Conservation (phyloP, 73 alveolate genomes). For the Paramecium primaurelia region DNA sequence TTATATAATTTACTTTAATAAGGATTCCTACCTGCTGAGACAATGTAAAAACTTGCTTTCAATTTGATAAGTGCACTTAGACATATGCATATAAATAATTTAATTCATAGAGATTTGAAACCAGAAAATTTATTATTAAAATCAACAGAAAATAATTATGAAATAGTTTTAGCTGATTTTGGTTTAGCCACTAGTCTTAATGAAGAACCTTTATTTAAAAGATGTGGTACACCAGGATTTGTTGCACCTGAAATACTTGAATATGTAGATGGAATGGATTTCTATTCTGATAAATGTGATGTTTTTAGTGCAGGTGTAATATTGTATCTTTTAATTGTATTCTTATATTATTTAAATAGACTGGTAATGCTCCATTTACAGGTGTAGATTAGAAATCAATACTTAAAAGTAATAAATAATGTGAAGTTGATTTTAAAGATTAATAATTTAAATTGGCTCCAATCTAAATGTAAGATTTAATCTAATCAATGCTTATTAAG, state of each 20-base stretch:
- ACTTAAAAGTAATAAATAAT: constrained; percentile 15
- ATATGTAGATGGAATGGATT: not conserved
- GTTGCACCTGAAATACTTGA: constrained; percentile 61
- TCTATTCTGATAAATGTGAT: constrained; percentile 42
- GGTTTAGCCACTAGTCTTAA: constrained; percentile 30
- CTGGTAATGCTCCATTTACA: constrained; percentile 52
- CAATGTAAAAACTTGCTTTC: not conserved
- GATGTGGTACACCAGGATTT: constrained; percentile 65
- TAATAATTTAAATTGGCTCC: not conserved
- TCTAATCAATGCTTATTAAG: not conserved
- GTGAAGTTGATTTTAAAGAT: constrained; percentile 45
- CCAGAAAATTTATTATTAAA: constrained; percentile 83
- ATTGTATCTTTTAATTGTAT: constrained; percentile 15
- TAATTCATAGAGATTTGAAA: constrained; percentile 89
- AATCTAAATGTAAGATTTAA: not conserved
- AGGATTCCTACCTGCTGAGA: constrained; percentile 35
- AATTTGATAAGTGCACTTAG: constrained; percentile 75
- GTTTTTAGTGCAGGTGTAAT: constrained; percentile 57
- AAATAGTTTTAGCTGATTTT: constrained; percentile 50
- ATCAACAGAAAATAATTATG: constrained; percentile 53
- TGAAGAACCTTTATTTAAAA: constrained; percentile 30
- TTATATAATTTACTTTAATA: not conserved
- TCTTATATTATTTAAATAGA: not conserved
- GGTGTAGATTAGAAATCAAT: constrained; percentile 28
- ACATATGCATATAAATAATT: constrained; percentile 77